These are phyloP conservation scores for California macrophylla DNA, from an alignment of 441 rosid species.

Conservation along the genomic window DNA sequence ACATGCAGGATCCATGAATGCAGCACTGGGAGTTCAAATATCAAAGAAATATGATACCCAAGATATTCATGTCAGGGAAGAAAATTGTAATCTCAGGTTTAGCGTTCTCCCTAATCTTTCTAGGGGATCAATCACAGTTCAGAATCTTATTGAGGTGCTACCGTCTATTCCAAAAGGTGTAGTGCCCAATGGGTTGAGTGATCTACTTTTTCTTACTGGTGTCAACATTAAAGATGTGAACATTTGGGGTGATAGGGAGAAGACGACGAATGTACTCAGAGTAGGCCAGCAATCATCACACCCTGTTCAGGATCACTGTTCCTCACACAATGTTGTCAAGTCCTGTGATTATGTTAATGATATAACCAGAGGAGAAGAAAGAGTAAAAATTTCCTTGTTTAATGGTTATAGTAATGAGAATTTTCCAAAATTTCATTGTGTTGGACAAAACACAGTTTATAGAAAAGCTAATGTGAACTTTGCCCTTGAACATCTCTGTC, in stretches of 20 bases:
- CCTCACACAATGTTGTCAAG: slow-evolving; percentile 40
- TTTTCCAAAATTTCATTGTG: slow-evolving; percentile 54
- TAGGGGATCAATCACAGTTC: background rate
- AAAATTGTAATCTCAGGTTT: background rate
- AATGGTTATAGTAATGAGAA: slow-evolving; percentile 45
- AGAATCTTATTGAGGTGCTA: background rate
- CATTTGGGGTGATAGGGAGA: background rate
- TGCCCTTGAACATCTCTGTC: slow-evolving; percentile 64
- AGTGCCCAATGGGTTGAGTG: background rate
- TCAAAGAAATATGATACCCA: slow-evolving; percentile 39
- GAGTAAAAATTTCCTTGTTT: slow-evolving; percentile 53
- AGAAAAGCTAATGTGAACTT: slow-evolving; percentile 50
- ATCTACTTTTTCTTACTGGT: background rate
- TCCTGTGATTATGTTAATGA: slow-evolving; percentile 36
- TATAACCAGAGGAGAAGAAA: slow-evolving; percentile 66
- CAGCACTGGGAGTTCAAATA: slow-evolving; percentile 29
- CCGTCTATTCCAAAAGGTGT: background rate
- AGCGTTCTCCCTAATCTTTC: background rate
- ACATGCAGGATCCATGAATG: slow-evolving; percentile 37
- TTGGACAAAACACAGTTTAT: slow-evolving; percentile 43
- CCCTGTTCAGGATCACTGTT: slow-evolving; percentile 24
- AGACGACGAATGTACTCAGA: background rate
- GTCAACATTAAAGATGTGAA: background rate
- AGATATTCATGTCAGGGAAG: background rate
- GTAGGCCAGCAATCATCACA: slow-evolving; percentile 29